Evolutionary conservation across 495 filamentous ascomycete species (phyloP), one percentile per base, ranked within the genome.

Genomic region (Aspergillus hancockii): DNA sequence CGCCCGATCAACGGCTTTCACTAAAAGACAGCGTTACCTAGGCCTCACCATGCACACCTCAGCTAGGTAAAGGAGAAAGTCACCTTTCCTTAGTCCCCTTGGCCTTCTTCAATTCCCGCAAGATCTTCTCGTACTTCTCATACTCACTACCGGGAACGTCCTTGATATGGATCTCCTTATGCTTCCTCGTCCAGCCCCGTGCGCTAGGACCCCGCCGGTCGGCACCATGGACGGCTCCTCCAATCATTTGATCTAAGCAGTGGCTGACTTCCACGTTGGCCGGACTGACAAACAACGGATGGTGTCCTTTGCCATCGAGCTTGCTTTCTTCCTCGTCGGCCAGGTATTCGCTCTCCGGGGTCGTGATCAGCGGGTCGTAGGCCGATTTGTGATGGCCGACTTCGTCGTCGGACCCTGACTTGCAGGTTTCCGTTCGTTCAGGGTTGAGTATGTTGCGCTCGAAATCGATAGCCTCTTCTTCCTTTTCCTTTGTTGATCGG

Each of bases 381-480:
- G 71, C 68, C 0, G 65, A 68, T 51, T 63, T 64, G 63, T 73
- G 71, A 4, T 59, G 60, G 0, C 58, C 69, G 9, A 70, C 69
- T 58, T 70, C 71, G 30, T 70, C 69, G 32, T 73, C 71, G 14
- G 69, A 67, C 53, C 71, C 71, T 18, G 60, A 63, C 41, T 67
- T 61, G 23, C 65, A 70, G 23, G 60, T 71, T 30, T 73, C 71
- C 1, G 58, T 32, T 18, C 61, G 55, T n/a, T 64, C 62, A 5
- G 67, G 67, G 21, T 59, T 61, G 14, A 73, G 68, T n/a, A 64
- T 53, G 25, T 63, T 59, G 28, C 70, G 49, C n/a, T 71, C 68
- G 0, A 67, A 58, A 66, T 55, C 58, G 40, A 45, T 38, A 16
- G 38, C 40, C 16, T 45, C 23, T n/a, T 47, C 36, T 16, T 41